Percentiles rank a stretch among this genome's conserved stretches.
Evolutionary conservation across 2,329 filamentous ascomycete genomes (phyloP).

Genomic region (Coniochaeta sp.): DNA sequence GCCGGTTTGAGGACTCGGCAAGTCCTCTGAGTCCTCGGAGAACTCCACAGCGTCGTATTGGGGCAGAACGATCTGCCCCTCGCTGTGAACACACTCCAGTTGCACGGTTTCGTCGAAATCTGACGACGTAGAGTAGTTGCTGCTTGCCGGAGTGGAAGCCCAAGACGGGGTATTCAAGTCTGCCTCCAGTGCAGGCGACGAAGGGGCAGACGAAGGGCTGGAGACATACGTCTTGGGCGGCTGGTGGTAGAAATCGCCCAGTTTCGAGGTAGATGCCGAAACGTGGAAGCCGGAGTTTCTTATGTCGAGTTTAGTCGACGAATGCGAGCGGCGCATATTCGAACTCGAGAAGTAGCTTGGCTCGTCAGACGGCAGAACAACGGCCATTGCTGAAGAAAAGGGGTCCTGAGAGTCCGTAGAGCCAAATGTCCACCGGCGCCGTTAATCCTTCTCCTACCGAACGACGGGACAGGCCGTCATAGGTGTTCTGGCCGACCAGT

Average conservation of each 20-base stretch:
- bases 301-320: slow-evolving; percentile 41
- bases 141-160: slow-evolving; percentile 56
- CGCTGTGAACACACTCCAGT: slow-evolving; percentile 36
- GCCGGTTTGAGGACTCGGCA: slow-evolving; percentile 40
- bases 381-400: slow-evolving; percentile 37
- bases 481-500: slow-evolving; percentile 7
- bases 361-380: slow-evolving; percentile 51
- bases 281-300: slow-evolving; percentile 33
- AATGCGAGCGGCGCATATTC: slow-evolving; percentile 51
- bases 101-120: slow-evolving; percentile 41
- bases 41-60: slow-evolving; percentile 40
- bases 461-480: slow-evolving; percentile 15
- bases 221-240: slow-evolving; percentile 37
- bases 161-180: slow-evolving; percentile 51
- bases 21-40: slow-evolving; percentile 41
- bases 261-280: slow-evolving; percentile 37
- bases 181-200: slow-evolving; percentile 45
- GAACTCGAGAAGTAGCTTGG: slow-evolving; percentile 45
- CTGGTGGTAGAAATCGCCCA: slow-evolving; percentile 39
- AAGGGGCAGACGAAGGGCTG: slow-evolving; percentile 45
- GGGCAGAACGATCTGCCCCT: slow-evolving; percentile 40
- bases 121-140: slow-evolving; percentile 48
- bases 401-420: slow-evolving; percentile 14
- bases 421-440: slow-evolving; percentile 17
- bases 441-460: slow-evolving; percentile 19